A percentile compares a stretch with the other conserved stretches of the same genome.
Evolutionary conservation across 306 rosid species (phyloP).

Genomic region (Cucurbita moschata): DNA sequence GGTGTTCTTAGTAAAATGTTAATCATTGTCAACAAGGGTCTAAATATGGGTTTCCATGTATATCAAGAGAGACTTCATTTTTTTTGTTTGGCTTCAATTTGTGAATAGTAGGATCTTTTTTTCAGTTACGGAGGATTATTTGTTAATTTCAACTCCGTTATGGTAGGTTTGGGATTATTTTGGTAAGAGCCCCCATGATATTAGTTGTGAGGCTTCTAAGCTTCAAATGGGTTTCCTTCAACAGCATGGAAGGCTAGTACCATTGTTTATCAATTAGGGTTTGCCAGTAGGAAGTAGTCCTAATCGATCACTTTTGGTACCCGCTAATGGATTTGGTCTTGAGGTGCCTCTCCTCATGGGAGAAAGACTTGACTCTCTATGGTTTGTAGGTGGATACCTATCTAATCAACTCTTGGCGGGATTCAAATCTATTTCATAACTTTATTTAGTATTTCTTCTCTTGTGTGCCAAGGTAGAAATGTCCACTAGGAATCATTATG

Average conservation of each 20-base stretch:
- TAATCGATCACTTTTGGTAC: too few species aligned
- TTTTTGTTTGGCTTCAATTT: neutral
- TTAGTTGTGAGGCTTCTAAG: neutral
- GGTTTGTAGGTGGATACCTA: too few species aligned
- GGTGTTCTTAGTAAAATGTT: neutral
- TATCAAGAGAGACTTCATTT: neutral
- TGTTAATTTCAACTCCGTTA: neutral
- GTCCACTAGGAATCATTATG: too few species aligned
- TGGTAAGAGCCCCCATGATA: neutral
- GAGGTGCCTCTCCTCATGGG: too few species aligned
- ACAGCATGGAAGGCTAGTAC: neutral
- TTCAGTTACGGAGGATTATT: neutral
- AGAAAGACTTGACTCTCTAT: too few species aligned
- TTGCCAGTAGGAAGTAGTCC: too few species aligned
- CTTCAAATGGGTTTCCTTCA: neutral
- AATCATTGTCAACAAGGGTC: neutral
- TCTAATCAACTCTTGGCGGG: too few species aligned
- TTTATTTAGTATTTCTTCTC: too few species aligned
- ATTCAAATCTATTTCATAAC: too few species aligned
- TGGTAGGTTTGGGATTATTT: neutral
- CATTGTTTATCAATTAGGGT: neutral
- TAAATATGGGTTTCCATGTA: neutral
- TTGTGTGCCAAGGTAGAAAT: too few species aligned
- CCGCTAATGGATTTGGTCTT: too few species aligned
- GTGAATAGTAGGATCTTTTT: neutral